A percentile compares a stretch with the other conserved stretches of the same genome.
Evolutionary conservation across 2,329 filamentous ascomycete genomes (phyloP).

Genomic region (Leptosphaerulina australis): DNA sequence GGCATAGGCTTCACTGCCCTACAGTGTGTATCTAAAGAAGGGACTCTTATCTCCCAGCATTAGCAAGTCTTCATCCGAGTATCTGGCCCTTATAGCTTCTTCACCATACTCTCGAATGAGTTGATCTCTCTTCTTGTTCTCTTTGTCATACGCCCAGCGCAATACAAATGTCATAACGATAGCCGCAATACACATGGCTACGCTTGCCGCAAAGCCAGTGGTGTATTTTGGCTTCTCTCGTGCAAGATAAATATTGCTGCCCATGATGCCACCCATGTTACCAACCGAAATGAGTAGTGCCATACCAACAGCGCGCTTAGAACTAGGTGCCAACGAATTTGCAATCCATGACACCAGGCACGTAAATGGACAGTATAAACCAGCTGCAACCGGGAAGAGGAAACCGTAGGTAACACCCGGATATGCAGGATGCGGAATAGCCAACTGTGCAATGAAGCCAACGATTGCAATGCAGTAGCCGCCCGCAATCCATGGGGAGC

Average conservation of each 20-base stretch:
- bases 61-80: constrained; percentile 49
- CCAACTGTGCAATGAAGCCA: constrained; percentile 63
- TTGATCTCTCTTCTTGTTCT: constrained; percentile 38
- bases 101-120: constrained; percentile 37
- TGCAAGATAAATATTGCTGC: constrained; percentile 58
- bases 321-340: constrained; percentile 43
- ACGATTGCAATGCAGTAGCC: constrained; percentile 58
- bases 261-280: constrained; percentile 53
- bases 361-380: constrained; percentile 47
- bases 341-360: constrained; percentile 47
- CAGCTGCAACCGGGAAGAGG: constrained; percentile 45
- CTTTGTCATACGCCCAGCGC: constrained; percentile 51
- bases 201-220: constrained; percentile 57
- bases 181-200: constrained; percentile 56
- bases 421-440: constrained; percentile 50
- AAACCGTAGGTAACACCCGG: constrained; percentile 55
- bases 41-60: constrained; percentile 52
- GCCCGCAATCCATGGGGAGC: constrained; percentile 61
- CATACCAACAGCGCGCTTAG: constrained; percentile 53
- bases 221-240: constrained; percentile 57
- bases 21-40: constrained; percentile 50
- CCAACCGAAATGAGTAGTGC: constrained; percentile 58
- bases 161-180: constrained; percentile 52
- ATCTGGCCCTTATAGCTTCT: constrained; percentile 45
- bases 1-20: too few species aligned